These are phyloP conservation scores for Suhomyces yuchorum DNA, from an alignment of 1,139 yeast genomes.

Conservation along the genomic window DNA sequence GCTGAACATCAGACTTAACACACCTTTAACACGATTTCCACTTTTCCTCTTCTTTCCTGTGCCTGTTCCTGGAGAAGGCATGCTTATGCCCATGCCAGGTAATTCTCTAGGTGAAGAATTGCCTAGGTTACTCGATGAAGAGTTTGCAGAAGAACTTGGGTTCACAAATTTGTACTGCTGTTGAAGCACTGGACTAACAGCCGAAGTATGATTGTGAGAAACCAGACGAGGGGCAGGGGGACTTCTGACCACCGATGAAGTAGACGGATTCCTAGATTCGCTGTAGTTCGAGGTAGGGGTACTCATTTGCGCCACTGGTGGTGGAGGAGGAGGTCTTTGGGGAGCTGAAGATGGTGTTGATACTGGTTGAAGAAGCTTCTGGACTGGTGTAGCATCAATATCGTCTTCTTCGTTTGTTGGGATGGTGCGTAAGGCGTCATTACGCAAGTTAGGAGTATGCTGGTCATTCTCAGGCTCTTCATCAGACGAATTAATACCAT, in stretches of 20 bases:
- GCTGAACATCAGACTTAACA: slow-evolving; percentile 45
- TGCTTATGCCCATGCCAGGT: slow-evolving; percentile 28
- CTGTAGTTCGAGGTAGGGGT: slow-evolving; percentile 2
- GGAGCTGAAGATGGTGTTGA: slow-evolving; percentile 4
- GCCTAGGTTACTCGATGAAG: slow-evolving; percentile 16
- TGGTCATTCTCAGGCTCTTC: slow-evolving; percentile 3
- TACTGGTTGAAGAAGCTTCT: slow-evolving; percentile 3
- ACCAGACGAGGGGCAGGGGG: slow-evolving; percentile 16
- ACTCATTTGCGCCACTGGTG: slow-evolving; percentile 1
- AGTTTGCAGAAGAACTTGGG: slow-evolving; percentile 16
- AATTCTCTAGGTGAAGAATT: slow-evolving; percentile 28
- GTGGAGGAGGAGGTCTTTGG: slow-evolving; percentile 9
- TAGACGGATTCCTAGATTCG: slow-evolving; percentile 20
- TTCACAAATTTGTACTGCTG: slow-evolving; percentile 17
- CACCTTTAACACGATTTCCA: slow-evolving; percentile 44
- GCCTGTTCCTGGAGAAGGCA: slow-evolving; percentile 14
- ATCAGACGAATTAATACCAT: slow-evolving; percentile 12
- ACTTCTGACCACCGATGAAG: slow-evolving; percentile 30
- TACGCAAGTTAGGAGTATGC: slow-evolving; percentile 20
- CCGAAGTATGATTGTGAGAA: slow-evolving; percentile 33
- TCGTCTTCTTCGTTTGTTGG: slow-evolving; percentile 41
- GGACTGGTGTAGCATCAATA: slow-evolving; percentile 26
- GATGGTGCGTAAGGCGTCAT: slow-evolving; percentile 33
- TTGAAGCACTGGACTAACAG: slow-evolving; percentile 38
- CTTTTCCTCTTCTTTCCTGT: slow-evolving; percentile 35